A percentile compares a stretch with the other conserved stretches of the same genome.
phyloP scores from a whole-genome alignment of 2,329 filamentous ascomycete genomes.

The Phialophora chinensis region DNA sequence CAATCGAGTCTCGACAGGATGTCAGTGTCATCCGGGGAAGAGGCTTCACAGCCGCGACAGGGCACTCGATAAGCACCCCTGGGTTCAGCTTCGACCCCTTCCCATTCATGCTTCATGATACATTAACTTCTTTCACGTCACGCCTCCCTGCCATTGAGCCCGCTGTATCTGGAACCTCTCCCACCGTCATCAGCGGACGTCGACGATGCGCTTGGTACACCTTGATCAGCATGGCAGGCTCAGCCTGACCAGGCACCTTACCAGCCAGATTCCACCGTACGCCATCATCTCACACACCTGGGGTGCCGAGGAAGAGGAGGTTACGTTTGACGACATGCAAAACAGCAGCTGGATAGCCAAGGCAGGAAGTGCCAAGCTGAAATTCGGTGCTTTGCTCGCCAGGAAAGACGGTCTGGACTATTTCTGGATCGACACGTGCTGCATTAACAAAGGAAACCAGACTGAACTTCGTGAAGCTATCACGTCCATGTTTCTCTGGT shows the following conservation, averaged over 20 bases:
- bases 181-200: background rate
- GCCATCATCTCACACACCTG: constrained; percentile 1
- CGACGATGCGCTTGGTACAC: background rate
- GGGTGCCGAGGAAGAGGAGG: background rate
- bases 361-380: constrained; percentile 40
- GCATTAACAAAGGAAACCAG: constrained; percentile 35
- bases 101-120: no score
- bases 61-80: no score
- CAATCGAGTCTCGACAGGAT: no score
- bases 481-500: constrained; percentile 7
- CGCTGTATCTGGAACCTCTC: background rate
- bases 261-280: background rate
- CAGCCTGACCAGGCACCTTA: background rate
- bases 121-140: no score
- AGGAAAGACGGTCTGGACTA: constrained; percentile 40
- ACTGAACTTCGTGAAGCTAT: background rate
- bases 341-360: constrained; percentile 1
- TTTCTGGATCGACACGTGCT: constrained; percentile 40
- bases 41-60: no score
- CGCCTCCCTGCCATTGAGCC: background rate
- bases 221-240: background rate
- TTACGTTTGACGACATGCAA: background rate
- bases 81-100: no score
- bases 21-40: no score
- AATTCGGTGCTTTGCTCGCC: constrained; percentile 35